Base-by-base conservation (phyloP, 2,329 filamentous ascomycete species). In the Diplocarpon rosae region DNA sequence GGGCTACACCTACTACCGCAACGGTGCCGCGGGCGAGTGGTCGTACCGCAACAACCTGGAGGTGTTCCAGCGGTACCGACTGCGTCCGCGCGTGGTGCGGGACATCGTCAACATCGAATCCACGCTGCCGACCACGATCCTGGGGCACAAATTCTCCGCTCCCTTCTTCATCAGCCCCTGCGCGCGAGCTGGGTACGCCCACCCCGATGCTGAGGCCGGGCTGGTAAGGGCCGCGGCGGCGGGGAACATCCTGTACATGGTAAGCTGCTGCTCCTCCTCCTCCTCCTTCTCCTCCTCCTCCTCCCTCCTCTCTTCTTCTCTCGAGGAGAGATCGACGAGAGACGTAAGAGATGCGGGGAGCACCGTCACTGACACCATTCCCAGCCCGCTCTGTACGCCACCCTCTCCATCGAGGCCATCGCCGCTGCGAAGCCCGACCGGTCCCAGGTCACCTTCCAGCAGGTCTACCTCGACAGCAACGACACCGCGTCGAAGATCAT, bases 1-100 rank as follows among this genome's bases (percentile, higher is more conserved):
- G 16, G 66, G 70, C 54, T 76, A 71, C 59, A 72, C 71, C n/a
- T 76, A 74, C 59, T 76, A 76, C 61, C 69, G 71, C 47, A 73
- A 72, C 51, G 72, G 71, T 15, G 72, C 71, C 3, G 71, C 65
- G 3, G 73, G 71, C 47, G 73, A 76, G 60, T 76, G 68, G 67
- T 63, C 65, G 1, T 75, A 75, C 60, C 66, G 72, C 39, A 74
- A 75, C 59, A 76, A 76, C 59, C 64, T 76, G 5, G 73, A 77
- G 59, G 65, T 69, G 24, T 76, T 66, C 59, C 62, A 65, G 48
- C 66, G 70, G 12, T 72, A 70, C 54, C 62, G 62, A 39, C 62
- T 75, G 34, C 65, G 67, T 39, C 70, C 72, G 8, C 64, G 70
- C 41, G 64, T 68, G 17, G 62, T 76, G 59, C 59, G 66, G 2